phyloP scores from a whole-genome alignment of 2,329 filamentous ascomycete species.

The Cadophora luteo-olivacea region DNA sequence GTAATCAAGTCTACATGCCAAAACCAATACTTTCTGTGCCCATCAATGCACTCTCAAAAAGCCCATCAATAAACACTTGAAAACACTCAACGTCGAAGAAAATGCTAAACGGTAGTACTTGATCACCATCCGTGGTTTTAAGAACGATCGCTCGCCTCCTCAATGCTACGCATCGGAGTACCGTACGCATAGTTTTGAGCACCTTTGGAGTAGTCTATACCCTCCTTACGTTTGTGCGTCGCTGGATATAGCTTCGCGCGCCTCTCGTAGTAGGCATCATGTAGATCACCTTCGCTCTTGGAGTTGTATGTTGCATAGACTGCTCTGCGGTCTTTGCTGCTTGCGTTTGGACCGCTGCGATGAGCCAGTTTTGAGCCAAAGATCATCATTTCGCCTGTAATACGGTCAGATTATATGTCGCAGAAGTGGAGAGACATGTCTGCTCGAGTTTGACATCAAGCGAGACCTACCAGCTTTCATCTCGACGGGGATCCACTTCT shows the following conservation, averaged over 20 bases:
- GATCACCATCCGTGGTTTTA: background rate
- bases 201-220: constrained; percentile 46
- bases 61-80: background rate
- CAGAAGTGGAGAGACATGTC: background rate
- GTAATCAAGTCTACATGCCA: background rate
- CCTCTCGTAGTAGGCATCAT: constrained; percentile 51
- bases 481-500: constrained; percentile 44
- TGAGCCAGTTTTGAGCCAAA: constrained; percentile 47
- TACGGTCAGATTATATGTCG: no score
- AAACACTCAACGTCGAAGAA: background rate
- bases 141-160: constrained; percentile 23
- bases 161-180: constrained; percentile 49
- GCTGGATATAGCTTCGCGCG: constrained; percentile 49
- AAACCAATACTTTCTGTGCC: background rate
- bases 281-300: constrained; percentile 49
- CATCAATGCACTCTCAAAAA: background rate
- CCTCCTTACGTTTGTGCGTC: constrained; percentile 48
- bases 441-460: background rate
- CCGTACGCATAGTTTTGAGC: constrained; percentile 47
- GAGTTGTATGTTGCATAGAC: constrained; percentile 53
- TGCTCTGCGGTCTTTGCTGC: constrained; percentile 46
- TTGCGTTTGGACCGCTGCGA: constrained; percentile 43
- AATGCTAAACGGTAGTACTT: no score
- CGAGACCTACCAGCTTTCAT: constrained; percentile 42
- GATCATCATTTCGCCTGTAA: constrained; percentile 45